A percentile compares a stretch with the other conserved stretches of the same genome.
These are phyloP conservation scores for Eudorina sp. DNA, from an alignment of 139 green algal genomes.

Conservation along the genomic window DNA sequence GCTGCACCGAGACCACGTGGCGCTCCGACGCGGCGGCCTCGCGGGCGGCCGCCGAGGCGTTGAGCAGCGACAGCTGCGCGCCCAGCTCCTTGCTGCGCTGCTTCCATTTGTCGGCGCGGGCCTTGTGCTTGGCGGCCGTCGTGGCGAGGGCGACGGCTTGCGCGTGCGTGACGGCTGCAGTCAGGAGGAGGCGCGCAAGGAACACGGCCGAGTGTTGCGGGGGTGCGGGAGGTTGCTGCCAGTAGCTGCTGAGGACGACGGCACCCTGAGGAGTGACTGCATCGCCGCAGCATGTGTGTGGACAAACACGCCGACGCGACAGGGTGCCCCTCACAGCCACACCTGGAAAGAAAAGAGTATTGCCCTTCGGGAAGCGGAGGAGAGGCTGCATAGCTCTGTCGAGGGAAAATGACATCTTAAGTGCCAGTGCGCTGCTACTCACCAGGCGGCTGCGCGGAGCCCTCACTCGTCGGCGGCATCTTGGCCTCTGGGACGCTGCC, in stretches of 20 bases:
- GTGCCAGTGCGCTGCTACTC: background rate
- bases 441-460: background rate
- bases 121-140: constrained; percentile 45
- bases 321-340: no score
- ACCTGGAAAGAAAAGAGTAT: no score
- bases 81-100: constrained; percentile 55
- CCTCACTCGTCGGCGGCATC: background rate
- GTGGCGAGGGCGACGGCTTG: constrained; percentile 21
- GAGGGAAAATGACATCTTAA: background rate
- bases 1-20: background rate
- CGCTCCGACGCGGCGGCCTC: constrained; percentile 51
- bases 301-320: no score
- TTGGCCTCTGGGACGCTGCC: background rate
- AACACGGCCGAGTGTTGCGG: no score
- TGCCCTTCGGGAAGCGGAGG: no score
- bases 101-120: constrained; percentile 65
- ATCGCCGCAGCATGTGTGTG: no score
- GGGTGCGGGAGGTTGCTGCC: no score
- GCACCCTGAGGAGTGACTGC: no score
- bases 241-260: no score
- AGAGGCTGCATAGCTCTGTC: no score
- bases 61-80: constrained; percentile 55
- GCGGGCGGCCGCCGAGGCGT: constrained; percentile 33
- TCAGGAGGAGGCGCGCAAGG: background rate
- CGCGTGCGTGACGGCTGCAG: background rate